Conservation (phyloP, 305 asterid genomes). For the Fraxinus xanthoxyloides region DNA sequence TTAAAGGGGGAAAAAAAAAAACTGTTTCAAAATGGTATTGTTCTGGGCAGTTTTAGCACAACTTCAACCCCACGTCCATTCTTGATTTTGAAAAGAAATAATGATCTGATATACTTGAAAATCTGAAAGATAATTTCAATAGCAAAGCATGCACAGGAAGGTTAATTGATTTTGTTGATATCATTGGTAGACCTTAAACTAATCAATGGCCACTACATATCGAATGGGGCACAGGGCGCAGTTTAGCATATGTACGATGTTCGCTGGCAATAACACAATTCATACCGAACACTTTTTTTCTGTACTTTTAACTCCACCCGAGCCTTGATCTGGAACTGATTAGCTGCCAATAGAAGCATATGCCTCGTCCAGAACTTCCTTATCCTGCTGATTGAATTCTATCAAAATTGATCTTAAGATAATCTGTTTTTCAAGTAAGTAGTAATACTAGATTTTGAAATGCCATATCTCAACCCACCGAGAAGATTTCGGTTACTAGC, state of each 20-base stretch:
- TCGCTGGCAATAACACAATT: slow-evolving; percentile 23
- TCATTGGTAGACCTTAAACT: slow-evolving; percentile 1
- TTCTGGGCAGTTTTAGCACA: not conserved
- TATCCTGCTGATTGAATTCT: slow-evolving; percentile 20
- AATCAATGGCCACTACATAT: slow-evolving; percentile 30
- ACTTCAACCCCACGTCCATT: not conserved
- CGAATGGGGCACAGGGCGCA: slow-evolving; percentile 13
- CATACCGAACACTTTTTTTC: slow-evolving; percentile 37
- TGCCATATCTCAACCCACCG: not conserved
- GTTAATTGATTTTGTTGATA: not conserved
- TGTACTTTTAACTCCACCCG: slow-evolving; percentile 37
- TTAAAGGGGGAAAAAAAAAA: not conserved
- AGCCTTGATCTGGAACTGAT: slow-evolving; percentile 32
- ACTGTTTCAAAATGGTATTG: not conserved
- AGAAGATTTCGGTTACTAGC: not conserved
- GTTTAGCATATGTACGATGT: slow-evolving; percentile 22
- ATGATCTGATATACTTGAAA: not conserved
- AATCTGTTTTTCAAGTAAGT: not conserved
- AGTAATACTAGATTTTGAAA: not conserved
- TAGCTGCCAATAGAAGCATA: slow-evolving; percentile 32
- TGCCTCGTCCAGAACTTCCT: slow-evolving; percentile 35
- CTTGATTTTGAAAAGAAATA: not conserved
- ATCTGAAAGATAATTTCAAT: not conserved
- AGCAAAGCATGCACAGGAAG: not conserved
- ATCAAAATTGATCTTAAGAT: not conserved